Conservation (phyloP, 2,329 filamentous ascomycete species). For the Fusarium papillatum region DNA sequence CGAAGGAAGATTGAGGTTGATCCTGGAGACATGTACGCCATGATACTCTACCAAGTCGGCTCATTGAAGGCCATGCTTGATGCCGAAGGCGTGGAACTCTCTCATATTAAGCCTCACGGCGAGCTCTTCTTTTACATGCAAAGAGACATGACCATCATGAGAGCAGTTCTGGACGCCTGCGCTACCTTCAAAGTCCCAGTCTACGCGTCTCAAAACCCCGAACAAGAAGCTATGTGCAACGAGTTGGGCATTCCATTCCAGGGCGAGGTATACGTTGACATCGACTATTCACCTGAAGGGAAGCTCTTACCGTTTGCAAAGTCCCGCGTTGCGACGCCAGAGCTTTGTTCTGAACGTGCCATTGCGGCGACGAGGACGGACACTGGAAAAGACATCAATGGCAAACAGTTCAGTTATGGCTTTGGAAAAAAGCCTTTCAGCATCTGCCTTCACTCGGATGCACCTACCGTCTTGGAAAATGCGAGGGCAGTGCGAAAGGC, state of each 20-base stretch:
- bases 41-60: conserved; percentile 74
- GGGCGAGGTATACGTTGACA: neutral
- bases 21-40: conserved; percentile 68
- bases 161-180: conserved; percentile 45
- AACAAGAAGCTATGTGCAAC: neutral
- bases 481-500: neutral
- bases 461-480: conserved; percentile 1
- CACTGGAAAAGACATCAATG: neutral
- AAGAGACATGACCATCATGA: conserved; percentile 41
- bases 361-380: neutral
- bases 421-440: neutral
- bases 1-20: conserved; percentile 71
- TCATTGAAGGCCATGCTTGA: conserved; percentile 72
- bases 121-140: conserved; percentile 62
- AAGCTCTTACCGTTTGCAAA: neutral
- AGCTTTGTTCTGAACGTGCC: neutral
- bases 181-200: conserved; percentile 45
- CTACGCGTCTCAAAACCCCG: conserved; percentile 35
- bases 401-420: neutral
- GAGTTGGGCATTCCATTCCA: neutral
- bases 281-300: neutral
- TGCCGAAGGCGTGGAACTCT: conserved; percentile 65
- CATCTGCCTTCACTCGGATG: neutral
- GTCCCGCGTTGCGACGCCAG: neutral
- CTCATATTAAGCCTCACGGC: conserved; percentile 75